These are phyloP conservation scores for Fusarium redolens DNA, from an alignment of 2,329 filamentous ascomycete genomes.

Conservation along the genomic window DNA sequence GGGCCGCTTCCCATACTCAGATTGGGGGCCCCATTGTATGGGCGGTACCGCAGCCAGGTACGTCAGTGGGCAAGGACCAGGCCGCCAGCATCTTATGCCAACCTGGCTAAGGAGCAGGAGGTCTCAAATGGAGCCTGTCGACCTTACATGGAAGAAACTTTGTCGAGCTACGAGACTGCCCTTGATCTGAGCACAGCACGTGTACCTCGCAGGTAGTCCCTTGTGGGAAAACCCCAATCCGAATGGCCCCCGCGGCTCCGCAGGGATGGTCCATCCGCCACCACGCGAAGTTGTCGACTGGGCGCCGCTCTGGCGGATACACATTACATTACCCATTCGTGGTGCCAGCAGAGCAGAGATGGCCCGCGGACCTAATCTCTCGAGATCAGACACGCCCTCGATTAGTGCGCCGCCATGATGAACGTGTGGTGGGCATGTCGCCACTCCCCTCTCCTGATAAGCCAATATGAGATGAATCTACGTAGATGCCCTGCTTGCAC, in stretches of 20 bases:
- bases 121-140: neutral
- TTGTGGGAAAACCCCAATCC: slow-evolving; percentile 20
- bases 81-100: slow-evolving; percentile 7
- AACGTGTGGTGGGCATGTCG: slow-evolving; percentile 17
- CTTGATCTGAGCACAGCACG: neutral
- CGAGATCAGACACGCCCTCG: slow-evolving; percentile 45
- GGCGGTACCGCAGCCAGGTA: slow-evolving; percentile 43
- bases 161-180: neutral
- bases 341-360: slow-evolving; percentile 31
- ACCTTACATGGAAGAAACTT: slow-evolving; percentile 24
- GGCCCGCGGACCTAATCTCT: slow-evolving; percentile 45
- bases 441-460: slow-evolving; percentile 25
- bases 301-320: slow-evolving; percentile 42
- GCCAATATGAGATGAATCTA: slow-evolving; percentile 33
- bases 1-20: slow-evolving; percentile 30
- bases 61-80: slow-evolving; percentile 42
- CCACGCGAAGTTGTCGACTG: slow-evolving; percentile 42
- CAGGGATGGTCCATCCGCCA: slow-evolving; percentile 41
- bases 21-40: slow-evolving; percentile 39
- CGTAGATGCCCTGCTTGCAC: slow-evolving; percentile 5
- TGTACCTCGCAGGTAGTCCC: slow-evolving; percentile 22
- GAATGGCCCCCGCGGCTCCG: slow-evolving; percentile 26
- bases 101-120: slow-evolving; percentile 4
- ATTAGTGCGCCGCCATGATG: slow-evolving; percentile 42
- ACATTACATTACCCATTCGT: slow-evolving; percentile 35